A percentile compares a stretch with the other conserved stretches of the same genome.
These are phyloP conservation scores for Paxillus involutus DNA, from an alignment of 768 basidiomycete species.

Conservation along the genomic window DNA sequence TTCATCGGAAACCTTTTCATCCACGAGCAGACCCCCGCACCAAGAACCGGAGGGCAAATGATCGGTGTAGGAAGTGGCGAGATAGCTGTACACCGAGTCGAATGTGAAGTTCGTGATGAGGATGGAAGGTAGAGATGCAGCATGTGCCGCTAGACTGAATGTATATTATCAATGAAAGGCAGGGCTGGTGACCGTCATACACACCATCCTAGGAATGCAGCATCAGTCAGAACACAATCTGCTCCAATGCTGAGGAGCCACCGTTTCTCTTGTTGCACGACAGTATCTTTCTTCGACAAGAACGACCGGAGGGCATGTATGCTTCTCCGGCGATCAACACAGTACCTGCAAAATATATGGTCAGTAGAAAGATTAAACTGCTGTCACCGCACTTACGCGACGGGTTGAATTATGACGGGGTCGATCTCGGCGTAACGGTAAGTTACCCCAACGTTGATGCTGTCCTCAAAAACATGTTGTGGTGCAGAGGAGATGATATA, in stretches of 20 bases:
- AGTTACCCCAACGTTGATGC: constrained; percentile 57
- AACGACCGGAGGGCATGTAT: constrained; percentile 61
- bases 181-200: constrained; percentile 18
- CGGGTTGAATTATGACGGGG: constrained; percentile 77
- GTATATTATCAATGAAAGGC: not conserved
- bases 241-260: constrained; percentile 57
- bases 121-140: constrained; percentile 63
- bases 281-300: constrained; percentile 50
- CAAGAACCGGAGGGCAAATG: not conserved
- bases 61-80: constrained; percentile 44
- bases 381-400: constrained; percentile 57
- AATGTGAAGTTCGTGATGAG: constrained; percentile 84
- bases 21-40: not conserved
- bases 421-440: constrained; percentile 77
- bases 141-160: constrained; percentile 61
- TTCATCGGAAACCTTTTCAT: constrained; percentile 44
- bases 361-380: constrained; percentile 5
- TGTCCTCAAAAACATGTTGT: constrained; percentile 65
- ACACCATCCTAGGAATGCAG: constrained; percentile 77
- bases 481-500: constrained; percentile 77
- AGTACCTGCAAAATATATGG: constrained; percentile 44
- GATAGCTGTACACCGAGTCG: constrained; percentile 80
- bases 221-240: constrained; percentile 70
- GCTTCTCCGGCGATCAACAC: constrained; percentile 72
- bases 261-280: constrained; percentile 51